These are phyloP conservation scores for Metschnikowia koreensis DNA, from an alignment of 805 yeast species.

Conservation along the genomic window DNA sequence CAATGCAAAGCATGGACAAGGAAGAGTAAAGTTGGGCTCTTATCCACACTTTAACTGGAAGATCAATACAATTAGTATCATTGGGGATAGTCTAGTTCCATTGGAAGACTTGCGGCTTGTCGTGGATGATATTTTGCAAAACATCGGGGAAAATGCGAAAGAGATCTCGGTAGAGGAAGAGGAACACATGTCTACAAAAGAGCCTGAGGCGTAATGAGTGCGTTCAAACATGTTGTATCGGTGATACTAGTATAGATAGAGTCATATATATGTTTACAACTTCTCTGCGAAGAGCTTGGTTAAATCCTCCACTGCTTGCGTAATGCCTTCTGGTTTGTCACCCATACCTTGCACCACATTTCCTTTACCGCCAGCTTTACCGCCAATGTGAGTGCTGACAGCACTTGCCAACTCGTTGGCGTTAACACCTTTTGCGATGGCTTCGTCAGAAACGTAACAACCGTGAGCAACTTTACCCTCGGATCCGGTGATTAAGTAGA, in stretches of 20 bases:
- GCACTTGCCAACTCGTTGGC: conserved; percentile 72
- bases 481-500: conserved; percentile 77
- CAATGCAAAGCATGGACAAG: conserved; percentile 28
- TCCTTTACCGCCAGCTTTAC: conserved; percentile 98
- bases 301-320: conserved; percentile 71
- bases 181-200: conserved; percentile 37
- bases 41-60: conserved; percentile 74
- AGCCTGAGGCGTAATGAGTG: conserved; percentile 8
- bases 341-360: conserved; percentile 97
- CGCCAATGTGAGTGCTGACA: conserved; percentile 79
- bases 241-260: not conserved
- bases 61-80: conserved; percentile 68
- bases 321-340: conserved; percentile 66
- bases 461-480: conserved; percentile 88
- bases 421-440: conserved; percentile 65
- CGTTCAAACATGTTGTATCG: not conserved
- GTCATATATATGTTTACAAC: conserved; percentile 30
- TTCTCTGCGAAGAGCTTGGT: conserved; percentile 59
- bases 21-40: conserved; percentile 67
- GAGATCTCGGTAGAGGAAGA: conserved; percentile 62
- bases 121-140: conserved; percentile 45
- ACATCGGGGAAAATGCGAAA: conserved; percentile 50
- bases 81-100: conserved; percentile 50
- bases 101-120: conserved; percentile 36
- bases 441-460: conserved; percentile 75